Evolutionary conservation across 2,329 filamentous ascomycete species (phyloP).

Genomic region (Stachybotrys chartarum): DNA sequence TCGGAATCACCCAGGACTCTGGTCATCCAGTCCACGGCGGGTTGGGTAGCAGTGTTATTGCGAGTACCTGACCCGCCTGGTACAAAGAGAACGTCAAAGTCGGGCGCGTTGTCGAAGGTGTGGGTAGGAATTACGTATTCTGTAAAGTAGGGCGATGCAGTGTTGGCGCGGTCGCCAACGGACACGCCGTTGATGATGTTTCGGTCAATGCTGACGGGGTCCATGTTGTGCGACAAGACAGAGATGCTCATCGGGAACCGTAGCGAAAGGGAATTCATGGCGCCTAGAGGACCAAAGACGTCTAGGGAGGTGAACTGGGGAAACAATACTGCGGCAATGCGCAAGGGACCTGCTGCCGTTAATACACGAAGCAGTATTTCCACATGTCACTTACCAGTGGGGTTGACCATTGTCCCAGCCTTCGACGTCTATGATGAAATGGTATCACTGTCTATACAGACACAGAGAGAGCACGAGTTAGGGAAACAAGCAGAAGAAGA

Average conservation of each 20-base stretch:
- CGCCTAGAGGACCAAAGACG: slow-evolving; percentile 33
- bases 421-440: too few relatives aligned
- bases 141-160: slow-evolving; percentile 3
- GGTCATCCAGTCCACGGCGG: slow-evolving; percentile 30
- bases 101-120: slow-evolving; percentile 35
- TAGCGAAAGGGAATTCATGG: slow-evolving; percentile 29
- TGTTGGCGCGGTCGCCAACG: slow-evolving; percentile 2
- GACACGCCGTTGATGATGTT: slow-evolving; percentile 4
- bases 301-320: slow-evolving; percentile 34
- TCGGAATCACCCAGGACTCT: background rate
- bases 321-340: slow-evolving; percentile 24
- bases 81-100: slow-evolving; percentile 43
- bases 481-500: too few relatives aligned
- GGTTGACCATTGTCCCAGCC: too few relatives aligned
- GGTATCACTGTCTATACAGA: too few relatives aligned
- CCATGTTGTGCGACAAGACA: background rate
- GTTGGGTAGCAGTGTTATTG: slow-evolving; percentile 25
- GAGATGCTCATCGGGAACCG: slow-evolving; percentile 7
- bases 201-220: slow-evolving; percentile 1
- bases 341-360: background rate
- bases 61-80: slow-evolving; percentile 43
- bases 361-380: background rate
- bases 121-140: slow-evolving; percentile 12
- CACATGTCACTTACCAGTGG: too few relatives aligned
- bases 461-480: too few relatives aligned